Base-by-base conservation (phyloP, 2,329 filamentous ascomycete genomes). In the Cyanodermella asteris region DNA sequence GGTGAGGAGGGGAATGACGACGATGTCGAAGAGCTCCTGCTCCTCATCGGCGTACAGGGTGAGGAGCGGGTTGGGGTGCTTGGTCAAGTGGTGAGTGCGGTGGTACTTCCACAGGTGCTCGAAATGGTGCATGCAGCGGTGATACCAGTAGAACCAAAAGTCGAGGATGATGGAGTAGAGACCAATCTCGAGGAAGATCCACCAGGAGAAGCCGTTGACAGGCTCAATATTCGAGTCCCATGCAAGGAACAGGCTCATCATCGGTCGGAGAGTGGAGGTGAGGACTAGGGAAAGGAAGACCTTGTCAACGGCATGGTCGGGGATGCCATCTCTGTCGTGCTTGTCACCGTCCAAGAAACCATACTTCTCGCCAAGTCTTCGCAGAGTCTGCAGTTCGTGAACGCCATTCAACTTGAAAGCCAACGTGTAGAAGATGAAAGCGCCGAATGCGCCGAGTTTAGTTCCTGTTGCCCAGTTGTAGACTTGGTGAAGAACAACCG, bases 91-190 rank as follows among this genome's bases (percentile, higher is more conserved):
- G 27, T 56, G 52, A 1, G 50, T 55, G 24, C 50, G 46, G 37
- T 56, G 52, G 30, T 43, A 54, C 22, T 49, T 43, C 51, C 51
- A 55, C 8, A 55, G 39, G 1, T 29, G 34, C 11, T 41, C 36
- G 10, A 49, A 24, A 26, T 54, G 50, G 29, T 55, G 51, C 46
- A 52, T 53, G 10, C 41, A 22, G 3, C 51, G 45, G 31, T 53
- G 50, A 29, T 53, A 53, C 42, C 45, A 42, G 35, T 53, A 53
- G 34, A 52, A 53, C 49, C 49, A 56, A 23, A 53, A 52, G 33
- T 55, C 52, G 5, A 56, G 40, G 6, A 55, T 36, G 24, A 55
- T 41, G 4, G 43, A 44, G 30, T 56, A 56, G 0, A 54, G 33
- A 1, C 46, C 46, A 5, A 51, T 38, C 18, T 54, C 46, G 5